Evolutionary conservation across 2,329 filamentous ascomycete species (phyloP).

Genomic region (Monilinia polystroma): DNA sequence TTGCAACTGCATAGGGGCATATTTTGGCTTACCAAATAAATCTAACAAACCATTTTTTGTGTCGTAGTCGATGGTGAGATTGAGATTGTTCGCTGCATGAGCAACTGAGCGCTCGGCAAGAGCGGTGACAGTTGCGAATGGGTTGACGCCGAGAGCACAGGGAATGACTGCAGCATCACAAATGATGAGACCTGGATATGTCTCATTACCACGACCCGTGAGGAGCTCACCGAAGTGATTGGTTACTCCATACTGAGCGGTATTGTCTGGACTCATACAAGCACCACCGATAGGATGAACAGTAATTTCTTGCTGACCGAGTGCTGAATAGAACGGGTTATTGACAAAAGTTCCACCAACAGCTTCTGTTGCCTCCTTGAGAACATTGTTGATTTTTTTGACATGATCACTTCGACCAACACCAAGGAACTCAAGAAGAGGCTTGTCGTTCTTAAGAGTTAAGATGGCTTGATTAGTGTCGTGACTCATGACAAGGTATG

Average conservation of each 20-base stretch:
- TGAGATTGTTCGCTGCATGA: conserved; percentile 45
- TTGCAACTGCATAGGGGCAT: conserved; percentile 23
- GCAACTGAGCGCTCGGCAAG: conserved; percentile 64
- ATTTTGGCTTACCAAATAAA: conserved; percentile 53
- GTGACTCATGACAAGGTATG: conserved; percentile 54
- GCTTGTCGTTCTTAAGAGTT: conserved; percentile 58
- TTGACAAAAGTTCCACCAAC: conserved; percentile 61
- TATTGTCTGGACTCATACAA: conserved; percentile 59
- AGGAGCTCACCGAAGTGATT: conserved; percentile 63
- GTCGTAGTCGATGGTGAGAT: conserved; percentile 46
- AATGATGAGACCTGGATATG: conserved; percentile 58
- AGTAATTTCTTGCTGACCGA: conserved; percentile 59
- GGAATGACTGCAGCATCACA: conserved; percentile 63
- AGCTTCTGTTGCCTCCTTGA: conserved; percentile 54
- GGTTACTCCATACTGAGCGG: conserved; percentile 55
- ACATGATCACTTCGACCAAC: conserved; percentile 57
- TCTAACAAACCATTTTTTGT: conserved; percentile 51
- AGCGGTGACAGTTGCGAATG: conserved; percentile 67
- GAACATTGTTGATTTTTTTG: conserved; percentile 50
- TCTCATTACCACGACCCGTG: conserved; percentile 50
- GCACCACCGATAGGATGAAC: conserved; percentile 68
- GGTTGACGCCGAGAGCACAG: conserved; percentile 62
- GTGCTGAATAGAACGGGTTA: conserved; percentile 56
- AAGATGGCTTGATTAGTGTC: conserved; percentile 56
- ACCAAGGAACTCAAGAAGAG: conserved; percentile 58